Evolutionary conservation across 495 filamentous ascomycete species (phyloP), one percentile per base, ranked within the genome.

Genomic region (Jackrogersella minutella): DNA sequence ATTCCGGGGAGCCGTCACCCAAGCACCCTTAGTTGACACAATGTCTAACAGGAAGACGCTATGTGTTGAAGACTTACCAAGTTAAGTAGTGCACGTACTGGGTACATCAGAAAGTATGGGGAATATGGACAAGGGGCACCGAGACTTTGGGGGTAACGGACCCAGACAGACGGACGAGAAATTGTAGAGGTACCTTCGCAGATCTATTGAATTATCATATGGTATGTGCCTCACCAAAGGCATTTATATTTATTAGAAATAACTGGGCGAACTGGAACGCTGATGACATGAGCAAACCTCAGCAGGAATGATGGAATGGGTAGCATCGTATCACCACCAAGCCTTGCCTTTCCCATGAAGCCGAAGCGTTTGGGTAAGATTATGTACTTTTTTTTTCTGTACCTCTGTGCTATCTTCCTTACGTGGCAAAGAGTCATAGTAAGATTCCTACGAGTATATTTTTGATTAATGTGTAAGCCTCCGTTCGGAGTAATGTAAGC

Each of bases 1-100:
- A 64, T 69, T 69, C 66, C 66, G 66, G 66, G 66, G 66, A 61
- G 34, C 56, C 56, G 66, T 69, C 60, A 62, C 66, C 44, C 64
- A 57, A 62, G 40, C 46, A 59, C 33, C 49, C 22, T 61, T 52
- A 51, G 31, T 68, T 49, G 66, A 62, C 49, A 64, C 55, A 61
- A 68, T 68, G 65, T 68, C 59, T 68, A 17, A 19, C n/a, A 46
- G 19, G 24, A 31, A 14, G 28, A 52, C 36, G 28, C 46, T 47
- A 57, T 40, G 31, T 16, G 31, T 33, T 36, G 62, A 24, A 49
- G 21, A 58, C 55, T 69, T 69, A 64, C 66, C 66, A 5, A 51
- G 41, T 64, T 53, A 10, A 52, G 66, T 52, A 69, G 16, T 56
- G 55, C 40, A 55, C 40, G 55, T 64, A 69, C 54, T 8, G 24